Evolutionary conservation across 768 basidiomycete genomes (phyloP), one percentile per base, ranked within the genome.

Genomic region (Strobilomyces dryophilus): DNA sequence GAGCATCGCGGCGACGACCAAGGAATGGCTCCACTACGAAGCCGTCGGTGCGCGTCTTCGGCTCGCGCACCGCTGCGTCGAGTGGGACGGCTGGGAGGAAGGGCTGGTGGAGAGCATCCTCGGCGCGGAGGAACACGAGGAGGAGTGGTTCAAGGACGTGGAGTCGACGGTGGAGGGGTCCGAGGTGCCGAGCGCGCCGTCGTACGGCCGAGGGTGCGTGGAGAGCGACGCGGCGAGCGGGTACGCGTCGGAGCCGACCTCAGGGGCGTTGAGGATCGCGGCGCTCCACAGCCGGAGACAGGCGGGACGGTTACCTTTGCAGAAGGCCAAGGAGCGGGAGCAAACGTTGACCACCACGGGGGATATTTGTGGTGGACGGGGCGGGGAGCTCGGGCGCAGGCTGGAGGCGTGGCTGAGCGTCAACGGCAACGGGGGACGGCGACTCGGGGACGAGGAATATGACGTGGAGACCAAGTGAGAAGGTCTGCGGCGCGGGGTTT

Each of bases 1-100:
- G 45, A 71, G 73, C 49, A 61, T 79, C n/a, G 69, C 74, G 3
- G 64, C 73, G 6, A 71, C 83, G 10, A 82, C 85, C 20, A 69
- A 70, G 11, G 84, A 87, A 61, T 93, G 91, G 90, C 75, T 91
- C 3, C 79, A 83, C 59, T 81, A 85, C 59, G 89, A 92, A 65
- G 71, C 78, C 4, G 63, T 78, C 15, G 87, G 91, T 5, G 75
- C 78, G 41, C 79, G 82, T 3, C 71, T 90, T 47, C 81, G 91
- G 43, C 77, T 85, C 70, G 88, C 86, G 4, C 90, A 93, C 66
- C 83, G 89, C 26, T 89, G 84, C 58, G 81, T 78, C 34, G 90
- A 93, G 64, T 92, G 90, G 90, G 90, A 92, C 59, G 91, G 90
- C 2, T 93, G 91, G 90, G 90, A 93, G 63, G 90, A 92, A 64